A percentile compares a stretch with the other conserved stretches of the same genome.
Conservation (phyloP, 768 basidiomycete genomes). For the Lyophyllum atratum region DNA sequence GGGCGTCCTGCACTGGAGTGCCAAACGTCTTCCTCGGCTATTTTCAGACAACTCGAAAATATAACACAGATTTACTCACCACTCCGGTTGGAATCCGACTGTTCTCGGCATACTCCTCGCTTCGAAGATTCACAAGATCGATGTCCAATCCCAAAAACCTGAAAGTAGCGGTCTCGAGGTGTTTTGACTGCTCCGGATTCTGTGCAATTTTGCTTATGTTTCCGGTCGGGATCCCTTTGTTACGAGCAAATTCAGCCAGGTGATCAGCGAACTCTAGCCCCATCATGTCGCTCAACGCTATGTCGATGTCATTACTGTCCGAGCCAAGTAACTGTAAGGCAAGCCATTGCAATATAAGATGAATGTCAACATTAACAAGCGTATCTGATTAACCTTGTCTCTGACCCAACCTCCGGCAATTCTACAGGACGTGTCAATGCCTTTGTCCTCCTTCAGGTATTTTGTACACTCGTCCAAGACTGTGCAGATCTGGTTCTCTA, state of each 20-base stretch:
- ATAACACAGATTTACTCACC: constrained; percentile 46
- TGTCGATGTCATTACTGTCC: constrained; percentile 89
- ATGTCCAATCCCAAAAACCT: constrained; percentile 79
- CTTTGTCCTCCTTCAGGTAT: constrained; percentile 52
- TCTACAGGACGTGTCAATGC: constrained; percentile 68
- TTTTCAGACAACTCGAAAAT: not conserved
- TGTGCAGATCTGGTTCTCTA: constrained; percentile 69
- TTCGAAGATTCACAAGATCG: constrained; percentile 92
- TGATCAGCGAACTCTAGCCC: constrained; percentile 85
- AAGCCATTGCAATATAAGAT: constrained; percentile 4
- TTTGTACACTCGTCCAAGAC: constrained; percentile 81
- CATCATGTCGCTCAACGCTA: constrained; percentile 88
- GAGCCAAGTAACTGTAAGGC: constrained; percentile 69
- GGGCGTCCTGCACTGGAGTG: constrained; percentile 88
- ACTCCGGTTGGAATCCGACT: constrained; percentile 90
- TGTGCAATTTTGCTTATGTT: constrained; percentile 82
- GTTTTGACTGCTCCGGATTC: constrained; percentile 97
- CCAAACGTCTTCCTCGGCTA: constrained; percentile 69
- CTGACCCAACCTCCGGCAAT: constrained; percentile 99
- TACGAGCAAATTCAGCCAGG: constrained; percentile 62
- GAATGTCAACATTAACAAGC: not conserved
- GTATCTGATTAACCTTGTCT: constrained; percentile 73
- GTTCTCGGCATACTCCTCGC: constrained; percentile 85
- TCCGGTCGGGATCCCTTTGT: constrained; percentile 53
- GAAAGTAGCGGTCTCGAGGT: constrained; percentile 92